These are phyloP conservation scores for Pythium diclinum DNA, from an alignment of 352 stramenopile species.

Conservation along the genomic window DNA sequence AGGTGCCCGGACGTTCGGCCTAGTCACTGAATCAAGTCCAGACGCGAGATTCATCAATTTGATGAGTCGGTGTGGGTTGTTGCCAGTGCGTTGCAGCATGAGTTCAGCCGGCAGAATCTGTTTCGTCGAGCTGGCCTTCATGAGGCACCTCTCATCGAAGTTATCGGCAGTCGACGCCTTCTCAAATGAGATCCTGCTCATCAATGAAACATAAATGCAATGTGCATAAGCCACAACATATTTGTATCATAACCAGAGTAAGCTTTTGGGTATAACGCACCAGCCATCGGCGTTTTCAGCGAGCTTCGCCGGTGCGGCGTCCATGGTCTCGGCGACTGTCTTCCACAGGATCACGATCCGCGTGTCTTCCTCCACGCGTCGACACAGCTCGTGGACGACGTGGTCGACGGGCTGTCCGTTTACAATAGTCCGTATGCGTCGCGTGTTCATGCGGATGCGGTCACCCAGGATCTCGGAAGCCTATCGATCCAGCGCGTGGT, in stretches of 20 bases:
- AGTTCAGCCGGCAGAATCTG: slow-evolving; percentile 10
- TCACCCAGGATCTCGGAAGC: slow-evolving; percentile 9
- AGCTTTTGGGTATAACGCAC: not conserved
- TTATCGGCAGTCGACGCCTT: not conserved
- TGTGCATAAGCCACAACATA: too few relatives aligned
- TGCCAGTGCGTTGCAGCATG: not conserved
- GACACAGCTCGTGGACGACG: slow-evolving; percentile 10
- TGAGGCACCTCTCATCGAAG: slow-evolving; percentile 2
- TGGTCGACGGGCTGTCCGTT: not conserved
- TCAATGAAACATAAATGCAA: too few relatives aligned
- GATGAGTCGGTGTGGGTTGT: slow-evolving; percentile 1
- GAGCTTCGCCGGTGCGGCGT: not conserved
- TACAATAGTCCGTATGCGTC: not conserved
- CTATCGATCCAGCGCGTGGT: not conserved
- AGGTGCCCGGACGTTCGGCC: not conserved
- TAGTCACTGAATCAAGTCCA: not conserved
- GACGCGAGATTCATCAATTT: slow-evolving; percentile 9
- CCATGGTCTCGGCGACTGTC: slow-evolving; percentile 5
- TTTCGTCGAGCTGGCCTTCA: slow-evolving; percentile 23
- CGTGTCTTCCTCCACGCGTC: slow-evolving; percentile 13
- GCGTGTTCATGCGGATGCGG: slow-evolving; percentile 8
- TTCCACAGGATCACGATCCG: slow-evolving; percentile 24
- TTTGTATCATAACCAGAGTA: too few relatives aligned
- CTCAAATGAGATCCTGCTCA: slow-evolving; percentile 19
- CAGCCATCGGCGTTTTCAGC: slow-evolving; percentile 16